A percentile compares a stretch with the other conserved stretches of the same genome.
Evolutionary conservation across 441 rosid species (phyloP).

Genomic region (Populus tomentosa): DNA sequence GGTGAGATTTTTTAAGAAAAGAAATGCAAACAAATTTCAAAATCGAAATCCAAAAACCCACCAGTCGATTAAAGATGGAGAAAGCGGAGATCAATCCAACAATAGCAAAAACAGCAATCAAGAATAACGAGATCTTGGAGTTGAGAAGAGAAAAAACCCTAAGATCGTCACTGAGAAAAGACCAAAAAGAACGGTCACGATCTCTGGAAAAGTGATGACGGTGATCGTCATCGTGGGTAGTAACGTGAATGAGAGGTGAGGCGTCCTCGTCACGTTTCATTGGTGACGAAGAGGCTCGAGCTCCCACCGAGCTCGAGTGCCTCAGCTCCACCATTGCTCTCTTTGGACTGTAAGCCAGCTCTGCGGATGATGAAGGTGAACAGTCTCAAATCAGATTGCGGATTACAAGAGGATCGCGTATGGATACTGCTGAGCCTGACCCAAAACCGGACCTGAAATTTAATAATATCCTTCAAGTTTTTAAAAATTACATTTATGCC

Average conservation of each 20-base stretch:
- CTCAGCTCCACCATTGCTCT: slow-evolving; percentile 89
- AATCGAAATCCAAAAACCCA: slow-evolving; percentile 29
- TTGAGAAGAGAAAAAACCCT: slow-evolving; percentile 51
- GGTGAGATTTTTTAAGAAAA: background rate
- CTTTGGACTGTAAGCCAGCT: slow-evolving; percentile 89
- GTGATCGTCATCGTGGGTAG: slow-evolving; percentile 34
- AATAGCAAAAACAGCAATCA: slow-evolving; percentile 42
- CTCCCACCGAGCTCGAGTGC: slow-evolving; percentile 85
- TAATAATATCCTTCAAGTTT: too few relatives aligned
- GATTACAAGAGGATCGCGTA: too few relatives aligned
- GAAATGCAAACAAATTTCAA: background rate
- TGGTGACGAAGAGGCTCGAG: slow-evolving; percentile 82
- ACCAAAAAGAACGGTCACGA: slow-evolving; percentile 81
- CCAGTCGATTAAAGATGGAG: slow-evolving; percentile 63
- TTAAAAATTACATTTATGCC: too few relatives aligned
- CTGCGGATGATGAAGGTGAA: background rate
- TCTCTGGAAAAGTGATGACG: slow-evolving; percentile 55
- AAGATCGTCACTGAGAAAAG: slow-evolving; percentile 67
- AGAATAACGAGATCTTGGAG: slow-evolving; percentile 50
- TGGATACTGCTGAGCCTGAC: too few relatives aligned
- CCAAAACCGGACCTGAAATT: too few relatives aligned
- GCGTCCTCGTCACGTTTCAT: slow-evolving; percentile 81
- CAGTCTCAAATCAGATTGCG: background rate
- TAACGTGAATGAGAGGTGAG: slow-evolving; percentile 68
- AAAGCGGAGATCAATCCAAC: slow-evolving; percentile 68